Percentiles rank a stretch among this genome's conserved stretches.
phyloP scores from a whole-genome alignment of 1,284 basidiomycete genomes.

The Trametes hirsuta region DNA sequence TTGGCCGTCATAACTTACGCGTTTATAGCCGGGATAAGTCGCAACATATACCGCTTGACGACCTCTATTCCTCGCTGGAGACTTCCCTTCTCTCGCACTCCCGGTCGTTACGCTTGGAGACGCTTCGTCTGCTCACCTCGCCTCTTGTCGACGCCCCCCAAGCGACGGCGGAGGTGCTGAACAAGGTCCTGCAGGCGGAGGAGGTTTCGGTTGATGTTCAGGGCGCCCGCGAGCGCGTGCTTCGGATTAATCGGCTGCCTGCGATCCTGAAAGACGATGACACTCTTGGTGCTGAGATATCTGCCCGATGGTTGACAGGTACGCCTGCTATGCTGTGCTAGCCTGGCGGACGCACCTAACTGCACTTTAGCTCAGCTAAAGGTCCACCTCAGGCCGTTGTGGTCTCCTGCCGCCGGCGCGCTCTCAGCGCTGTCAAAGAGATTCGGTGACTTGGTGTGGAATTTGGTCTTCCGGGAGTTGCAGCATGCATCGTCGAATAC shows the following conservation, averaged over 20 bases:
- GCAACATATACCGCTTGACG: constrained; percentile 41
- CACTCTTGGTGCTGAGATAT: constrained; percentile 55
- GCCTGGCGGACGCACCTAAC: background rate
- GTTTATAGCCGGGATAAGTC: constrained; percentile 22
- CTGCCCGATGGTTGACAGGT: constrained; percentile 69
- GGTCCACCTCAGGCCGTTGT: constrained; percentile 88
- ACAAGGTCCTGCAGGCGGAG: constrained; percentile 73
- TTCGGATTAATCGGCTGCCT: constrained; percentile 68
- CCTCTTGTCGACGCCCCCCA: constrained; percentile 44
- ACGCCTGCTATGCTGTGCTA: constrained; percentile 9
- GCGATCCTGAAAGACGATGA: constrained; percentile 58
- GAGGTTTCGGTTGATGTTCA: constrained; percentile 74
- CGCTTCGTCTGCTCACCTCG: constrained; percentile 58
- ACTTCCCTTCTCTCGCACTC: constrained; percentile 61
- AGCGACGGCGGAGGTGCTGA: constrained; percentile 59
- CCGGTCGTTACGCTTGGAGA: constrained; percentile 53
- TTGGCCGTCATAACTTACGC: background rate
- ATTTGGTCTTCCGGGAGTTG: constrained; percentile 67
- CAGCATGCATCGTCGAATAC: constrained; percentile 30
- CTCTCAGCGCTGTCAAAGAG: constrained; percentile 61
- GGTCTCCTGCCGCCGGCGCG: constrained; percentile 79
- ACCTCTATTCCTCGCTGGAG: constrained; percentile 51
- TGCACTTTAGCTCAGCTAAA: constrained; percentile 77
- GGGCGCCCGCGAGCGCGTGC: constrained; percentile 81
- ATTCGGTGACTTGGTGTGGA: constrained; percentile 77